Conservation (phyloP, 2,329 filamentous ascomycete genomes). For the Calonectria naviculata region DNA sequence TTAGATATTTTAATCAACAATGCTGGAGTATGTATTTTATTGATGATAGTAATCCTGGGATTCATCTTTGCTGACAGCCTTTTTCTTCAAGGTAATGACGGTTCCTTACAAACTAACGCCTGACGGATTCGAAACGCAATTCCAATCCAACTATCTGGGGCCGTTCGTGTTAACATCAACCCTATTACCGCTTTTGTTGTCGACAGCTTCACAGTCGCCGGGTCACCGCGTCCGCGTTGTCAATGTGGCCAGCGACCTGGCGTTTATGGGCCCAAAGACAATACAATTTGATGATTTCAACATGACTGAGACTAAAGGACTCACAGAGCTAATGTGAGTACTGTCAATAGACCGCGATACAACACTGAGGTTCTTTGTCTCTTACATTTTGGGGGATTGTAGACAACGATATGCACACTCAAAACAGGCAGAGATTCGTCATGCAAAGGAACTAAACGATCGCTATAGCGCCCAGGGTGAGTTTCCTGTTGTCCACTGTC, state of each 20-base stretch:
- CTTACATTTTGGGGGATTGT: not conserved
- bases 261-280: constrained; percentile 25
- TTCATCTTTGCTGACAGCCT: not conserved
- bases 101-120: constrained; percentile 31
- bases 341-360: accelerated
- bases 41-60: not conserved
- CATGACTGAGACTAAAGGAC: constrained; percentile 30
- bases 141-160: constrained; percentile 36
- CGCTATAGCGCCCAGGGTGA: constrained; percentile 25
- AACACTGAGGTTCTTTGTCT: accelerated
- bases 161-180: constrained; percentile 33
- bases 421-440: constrained; percentile 35
- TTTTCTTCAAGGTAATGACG: constrained; percentile 36
- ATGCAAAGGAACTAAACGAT: constrained; percentile 31
- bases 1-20: constrained; percentile 27
- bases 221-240: constrained; percentile 34
- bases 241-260: constrained; percentile 39
- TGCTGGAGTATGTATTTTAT: constrained; percentile 11
- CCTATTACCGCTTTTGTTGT: constrained; percentile 27
- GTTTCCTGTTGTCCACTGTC: not conserved
- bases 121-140: constrained; percentile 36
- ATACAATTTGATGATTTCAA: constrained; percentile 39
- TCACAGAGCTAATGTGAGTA: constrained; percentile 28
- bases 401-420: constrained; percentile 36
- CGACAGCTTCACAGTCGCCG: constrained; percentile 18